These are phyloP conservation scores for Ustilago sp. DNA, from an alignment of 1,284 basidiomycete genomes.

Conservation along the genomic window DNA sequence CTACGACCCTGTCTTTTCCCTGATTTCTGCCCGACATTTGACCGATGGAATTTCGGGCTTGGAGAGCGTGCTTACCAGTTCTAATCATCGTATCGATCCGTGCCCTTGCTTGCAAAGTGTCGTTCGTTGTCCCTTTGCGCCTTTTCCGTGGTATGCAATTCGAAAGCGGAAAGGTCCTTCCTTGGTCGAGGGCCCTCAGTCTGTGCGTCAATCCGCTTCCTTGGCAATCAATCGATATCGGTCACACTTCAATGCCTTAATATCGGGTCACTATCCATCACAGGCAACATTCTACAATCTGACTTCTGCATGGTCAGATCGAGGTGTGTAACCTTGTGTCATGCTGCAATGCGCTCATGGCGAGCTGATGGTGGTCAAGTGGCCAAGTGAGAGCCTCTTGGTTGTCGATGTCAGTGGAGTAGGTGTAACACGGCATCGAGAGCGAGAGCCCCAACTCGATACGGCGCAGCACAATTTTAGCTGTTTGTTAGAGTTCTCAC, in stretches of 20 bases:
- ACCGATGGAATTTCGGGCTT: slow-evolving; percentile 33
- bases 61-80: background rate
- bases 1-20: background rate
- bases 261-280: background rate
- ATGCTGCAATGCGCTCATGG: background rate
- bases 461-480: background rate
- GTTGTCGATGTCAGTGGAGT: too few relatives aligned
- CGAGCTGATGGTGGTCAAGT: background rate
- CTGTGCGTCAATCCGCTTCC: background rate
- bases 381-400: background rate
- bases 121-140: slow-evolving; percentile 4
- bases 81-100: slow-evolving; percentile 37
- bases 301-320: too few relatives aligned
- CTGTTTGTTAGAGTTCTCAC: slow-evolving; percentile 2
- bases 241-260: background rate
- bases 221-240: slow-evolving; percentile 20
- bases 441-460: background rate
- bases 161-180: slow-evolving; percentile 8
- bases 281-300: too few relatives aligned
- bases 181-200: background rate
- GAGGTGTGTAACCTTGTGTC: background rate
- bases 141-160: slow-evolving; percentile 14
- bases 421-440: background rate
- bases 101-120: background rate
- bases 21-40: slow-evolving; percentile 31